Base-by-base conservation (phyloP, 768 basidiomycete genomes). In the Pleurotus platypus region DNA sequence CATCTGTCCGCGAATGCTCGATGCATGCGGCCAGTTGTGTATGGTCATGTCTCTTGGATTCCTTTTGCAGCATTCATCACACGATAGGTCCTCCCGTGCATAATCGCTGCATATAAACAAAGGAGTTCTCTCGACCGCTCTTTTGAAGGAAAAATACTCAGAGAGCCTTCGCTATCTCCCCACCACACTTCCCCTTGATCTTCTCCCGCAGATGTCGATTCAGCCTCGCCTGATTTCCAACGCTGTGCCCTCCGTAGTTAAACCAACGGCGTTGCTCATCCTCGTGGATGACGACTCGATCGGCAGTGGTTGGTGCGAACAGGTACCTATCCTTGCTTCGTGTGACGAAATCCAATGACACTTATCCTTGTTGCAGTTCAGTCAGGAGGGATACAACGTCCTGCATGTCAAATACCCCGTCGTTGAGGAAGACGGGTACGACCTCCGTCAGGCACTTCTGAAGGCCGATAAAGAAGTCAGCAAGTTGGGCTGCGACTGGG, bases 301-400 rank as follows among this genome's bases (percentile, higher is more conserved):
- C 9, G 43, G 55, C 7, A 56, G 26, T 15, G 55, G 55, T n/a
- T 56, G 55, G 55, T 56, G 55, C 35, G 55, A 56, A 18, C 55
- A 56, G 55, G 55, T 47, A 16, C 27, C 22, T 16, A 43, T 13
- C 27, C 16, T 20, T 26, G 24, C n/a, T n/a, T n/a, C n/a, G n/a
- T n/a, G n/a, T n/a, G n/a, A n/a, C n/a, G n/a, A 18, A 18, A 2
- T n/a, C 20, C 4, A 51, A 37, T n/a, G 22, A 2, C 13, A 12
- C 13, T 53, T 38, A 12, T 53, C 35, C n/a, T 35, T 27, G 22
- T 26, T 27, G 15, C 35, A 56, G 55, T 56, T 56, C 35, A 18
- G 30, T 30, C 55, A 56, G 30, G 55, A 56, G 16, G 55, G 55
- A 30, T 56, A 56, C 24, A 56, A 56, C n/a, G 55, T 46, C 30